Conservation (phyloP, 73 alveolate genomes). For the Paramecium primaurelia region DNA sequence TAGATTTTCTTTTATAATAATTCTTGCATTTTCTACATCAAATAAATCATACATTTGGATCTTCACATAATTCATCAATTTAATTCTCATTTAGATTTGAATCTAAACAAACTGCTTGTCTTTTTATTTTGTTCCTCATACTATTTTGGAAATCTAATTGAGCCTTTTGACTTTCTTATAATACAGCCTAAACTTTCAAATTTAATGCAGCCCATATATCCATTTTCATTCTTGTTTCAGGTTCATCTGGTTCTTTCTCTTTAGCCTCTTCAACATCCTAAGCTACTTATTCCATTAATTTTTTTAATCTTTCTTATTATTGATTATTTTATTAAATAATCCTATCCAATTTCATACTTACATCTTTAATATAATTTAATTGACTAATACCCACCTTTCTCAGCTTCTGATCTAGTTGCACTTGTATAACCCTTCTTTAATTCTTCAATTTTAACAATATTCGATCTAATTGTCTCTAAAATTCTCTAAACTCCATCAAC, state of each 20-base stretch:
- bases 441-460: constrained; percentile 1
- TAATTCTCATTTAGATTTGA: not conserved
- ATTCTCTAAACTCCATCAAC: not conserved
- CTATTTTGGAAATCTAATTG: not conserved
- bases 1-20: not conserved
- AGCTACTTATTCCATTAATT: constrained; percentile 13
- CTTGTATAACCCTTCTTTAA: not conserved
- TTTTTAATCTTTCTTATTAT: not conserved
- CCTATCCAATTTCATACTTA: not conserved
- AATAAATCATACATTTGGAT: not conserved
- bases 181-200: not conserved
- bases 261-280: not conserved
- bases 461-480: not conserved
- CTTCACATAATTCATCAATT: constrained; percentile 22
- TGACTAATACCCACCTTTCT: not conserved
- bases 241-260: constrained; percentile 26
- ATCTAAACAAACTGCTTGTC: not conserved
- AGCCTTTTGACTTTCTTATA: not conserved
- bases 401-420: not conserved
- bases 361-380: not conserved
- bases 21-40: constrained; percentile 24
- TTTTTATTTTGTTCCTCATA: not conserved
- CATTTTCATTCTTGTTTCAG: constrained; percentile 48
- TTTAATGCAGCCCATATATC: not conserved
- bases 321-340: not conserved